Evolutionary conservation across 306 rosid species (phyloP).

Genomic region (Cicer arietinum): DNA sequence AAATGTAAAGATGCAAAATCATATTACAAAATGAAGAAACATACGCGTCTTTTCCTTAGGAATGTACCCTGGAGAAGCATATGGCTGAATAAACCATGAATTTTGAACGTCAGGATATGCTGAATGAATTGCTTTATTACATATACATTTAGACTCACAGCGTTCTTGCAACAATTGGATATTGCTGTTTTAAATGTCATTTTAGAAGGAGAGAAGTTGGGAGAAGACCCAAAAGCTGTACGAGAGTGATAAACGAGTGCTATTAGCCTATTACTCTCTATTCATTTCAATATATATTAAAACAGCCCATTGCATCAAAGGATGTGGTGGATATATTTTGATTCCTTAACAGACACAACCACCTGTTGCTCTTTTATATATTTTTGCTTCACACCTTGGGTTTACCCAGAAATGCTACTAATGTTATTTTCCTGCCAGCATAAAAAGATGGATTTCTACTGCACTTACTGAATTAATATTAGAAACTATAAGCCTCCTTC

Average conservation of each 20-base stretch:
- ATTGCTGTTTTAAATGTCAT: constrained; percentile 10
- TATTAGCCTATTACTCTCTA: neutral
- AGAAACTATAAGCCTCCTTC: constrained; percentile 23
- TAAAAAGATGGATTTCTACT: constrained; percentile 9
- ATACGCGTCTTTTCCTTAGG: constrained; percentile 6
- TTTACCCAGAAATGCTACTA: constrained; percentile 7
- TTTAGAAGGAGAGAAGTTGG: constrained; percentile 26
- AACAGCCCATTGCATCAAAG: constrained; percentile 3
- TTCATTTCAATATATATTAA: constrained; percentile 29
- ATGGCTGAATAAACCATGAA: neutral
- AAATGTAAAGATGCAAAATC: constrained; percentile 14
- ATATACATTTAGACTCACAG: neutral
- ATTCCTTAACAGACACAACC: constrained; percentile 21
- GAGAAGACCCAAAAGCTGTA: constrained; percentile 2
- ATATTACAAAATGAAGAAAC: neutral
- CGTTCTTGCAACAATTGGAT: constrained; percentile 20
- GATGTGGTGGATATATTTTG: constrained; percentile 12
- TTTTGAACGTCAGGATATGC: neutral
- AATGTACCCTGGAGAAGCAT: constrained; percentile 1
- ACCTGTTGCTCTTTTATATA: neutral
- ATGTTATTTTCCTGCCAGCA: constrained; percentile 28
- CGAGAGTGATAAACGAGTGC: constrained; percentile 18
- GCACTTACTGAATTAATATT: constrained; percentile 29
- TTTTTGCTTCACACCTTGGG: constrained; percentile 18
- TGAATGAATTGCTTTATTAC: neutral